Evolutionary conservation across 2,329 filamentous ascomycete species (phyloP), one percentile per base, ranked within the genome.

Genomic region (Claviceps purpurea): DNA sequence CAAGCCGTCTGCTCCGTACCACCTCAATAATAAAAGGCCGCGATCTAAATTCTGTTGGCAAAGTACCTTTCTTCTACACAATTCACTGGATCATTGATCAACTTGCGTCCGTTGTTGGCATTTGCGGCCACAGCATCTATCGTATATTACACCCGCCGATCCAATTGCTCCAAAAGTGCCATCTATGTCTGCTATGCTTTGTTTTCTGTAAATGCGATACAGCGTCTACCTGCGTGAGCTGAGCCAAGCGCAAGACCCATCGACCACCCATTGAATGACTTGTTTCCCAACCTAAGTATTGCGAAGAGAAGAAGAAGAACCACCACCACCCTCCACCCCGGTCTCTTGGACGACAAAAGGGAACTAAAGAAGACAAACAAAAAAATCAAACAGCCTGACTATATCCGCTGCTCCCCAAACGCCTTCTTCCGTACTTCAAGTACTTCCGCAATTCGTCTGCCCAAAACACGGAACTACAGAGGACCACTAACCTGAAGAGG

Each of bases 401-500:
- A 63, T 86, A 87, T 51, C 79, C 78, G 55, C 66, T 68, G n/a
- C 74, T 34, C 10, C 30, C 73, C 54, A 79, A 66, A 62, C 77
- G 75, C 66, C 75, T 72, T 62, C 72, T 73, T 49, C 81, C 74
- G 59, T 81, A 78, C 61, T 74, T 77, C 62, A 77, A 78, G 72
- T 84, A 94, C 70, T 98, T 98, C 64, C 93, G 78, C 44, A 76
- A 76, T 71, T 98, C 93, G 67, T 98, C 93, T 13, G 83, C 89
- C 88, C 89, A 97, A 67, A 98, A 95, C 30, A 98, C 93, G 49
- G 79, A 82, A 70, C 90, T 97, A 55, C 90, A 86, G 55, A 98
- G 73, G 46, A 81, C 65, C 30, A 91, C 61, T 59, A 98, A 72
- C 54, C 81, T 73, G 42, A 89, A 62, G 52, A 97, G 68, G 72